These are phyloP conservation scores for Boletus sp. DNA, from an alignment of 1,284 basidiomycete species.

Conservation along the genomic window DNA sequence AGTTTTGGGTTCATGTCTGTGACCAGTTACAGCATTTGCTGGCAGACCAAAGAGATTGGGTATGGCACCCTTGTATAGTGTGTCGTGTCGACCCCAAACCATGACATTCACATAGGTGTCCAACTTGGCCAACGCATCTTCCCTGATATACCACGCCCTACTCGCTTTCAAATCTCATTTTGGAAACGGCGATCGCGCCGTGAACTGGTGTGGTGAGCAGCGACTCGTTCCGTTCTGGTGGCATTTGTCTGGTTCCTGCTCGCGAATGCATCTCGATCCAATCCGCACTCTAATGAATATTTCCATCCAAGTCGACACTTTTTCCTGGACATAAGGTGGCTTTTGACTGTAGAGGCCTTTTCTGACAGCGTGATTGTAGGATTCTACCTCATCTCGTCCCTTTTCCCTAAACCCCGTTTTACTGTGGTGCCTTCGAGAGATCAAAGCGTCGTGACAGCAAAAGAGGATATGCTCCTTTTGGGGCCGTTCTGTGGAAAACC, in stretches of 20 bases:
- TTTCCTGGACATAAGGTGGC: not conserved
- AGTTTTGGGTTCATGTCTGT: slow-evolving; percentile 77
- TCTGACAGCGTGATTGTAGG: slow-evolving; percentile 43
- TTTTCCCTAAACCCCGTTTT: slow-evolving; percentile 53
- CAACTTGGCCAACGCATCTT: slow-evolving; percentile 81
- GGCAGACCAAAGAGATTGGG: slow-evolving; percentile 73
- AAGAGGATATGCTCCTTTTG: slow-evolving; percentile 48
- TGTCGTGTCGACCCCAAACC: not conserved
- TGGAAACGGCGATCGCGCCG: slow-evolving; percentile 57
- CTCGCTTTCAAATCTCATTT: slow-evolving; percentile 64
- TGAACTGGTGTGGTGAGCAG: slow-evolving; percentile 84
- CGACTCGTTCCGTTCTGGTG: slow-evolving; percentile 6
- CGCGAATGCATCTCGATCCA: not conserved
- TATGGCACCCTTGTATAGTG: slow-evolving; percentile 31
- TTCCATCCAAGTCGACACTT: not conserved
- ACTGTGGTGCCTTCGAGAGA: slow-evolving; percentile 13
- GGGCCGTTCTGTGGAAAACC: slow-evolving; percentile 88
- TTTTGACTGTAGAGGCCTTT: not conserved
- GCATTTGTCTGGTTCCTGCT: not conserved
- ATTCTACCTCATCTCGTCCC: slow-evolving; percentile 71
- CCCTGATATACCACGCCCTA: slow-evolving; percentile 75
- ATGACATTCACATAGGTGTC: slow-evolving; percentile 51
- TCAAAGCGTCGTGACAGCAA: slow-evolving; percentile 7
- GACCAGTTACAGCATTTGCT: slow-evolving; percentile 60
- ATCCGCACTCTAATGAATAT: not conserved